These are phyloP conservation scores for Hypoxylon cercidicola DNA, from an alignment of 495 filamentous ascomycete genomes.

Conservation along the genomic window DNA sequence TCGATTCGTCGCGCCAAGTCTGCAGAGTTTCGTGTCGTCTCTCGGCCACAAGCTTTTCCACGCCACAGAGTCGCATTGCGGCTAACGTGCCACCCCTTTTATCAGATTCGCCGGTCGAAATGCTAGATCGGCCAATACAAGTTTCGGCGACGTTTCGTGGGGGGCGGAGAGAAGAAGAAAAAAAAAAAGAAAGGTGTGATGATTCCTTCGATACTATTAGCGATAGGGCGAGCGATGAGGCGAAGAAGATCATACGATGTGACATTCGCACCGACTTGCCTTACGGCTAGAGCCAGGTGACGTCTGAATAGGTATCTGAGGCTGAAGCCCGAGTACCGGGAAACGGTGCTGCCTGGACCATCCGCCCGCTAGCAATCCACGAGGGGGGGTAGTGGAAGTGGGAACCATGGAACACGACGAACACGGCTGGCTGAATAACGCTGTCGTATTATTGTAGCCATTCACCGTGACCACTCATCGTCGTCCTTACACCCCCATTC, in stretches of 20 bases:
- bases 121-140: slow-evolving; percentile 24
- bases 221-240: slow-evolving; percentile 2
- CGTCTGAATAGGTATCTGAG: slow-evolving; percentile 18
- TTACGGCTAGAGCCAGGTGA: no score
- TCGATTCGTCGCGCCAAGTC: slow-evolving; percentile 12
- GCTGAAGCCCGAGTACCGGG: slow-evolving; percentile 24
- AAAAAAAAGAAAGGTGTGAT: slow-evolving; percentile 1
- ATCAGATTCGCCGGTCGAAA: slow-evolving; percentile 25
- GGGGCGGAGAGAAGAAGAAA: neutral
- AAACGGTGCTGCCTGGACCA: slow-evolving; percentile 7
- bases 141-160: neutral
- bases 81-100: slow-evolving; percentile 25
- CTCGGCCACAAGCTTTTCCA: neutral
- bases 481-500: slow-evolving; percentile 1
- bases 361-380: slow-evolving; percentile 1
- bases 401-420: neutral
- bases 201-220: neutral
- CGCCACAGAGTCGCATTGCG: slow-evolving; percentile 40
- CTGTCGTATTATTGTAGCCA: neutral
- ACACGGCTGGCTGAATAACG: slow-evolving; percentile 25
- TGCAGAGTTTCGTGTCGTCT: slow-evolving; percentile 5
- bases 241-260: neutral
- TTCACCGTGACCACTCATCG: slow-evolving; percentile 8
- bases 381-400: slow-evolving; percentile 5
- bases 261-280: neutral